These are phyloP conservation scores for Lyophyllum atratum DNA, from an alignment of 768 basidiomycete genomes.

Conservation along the genomic window DNA sequence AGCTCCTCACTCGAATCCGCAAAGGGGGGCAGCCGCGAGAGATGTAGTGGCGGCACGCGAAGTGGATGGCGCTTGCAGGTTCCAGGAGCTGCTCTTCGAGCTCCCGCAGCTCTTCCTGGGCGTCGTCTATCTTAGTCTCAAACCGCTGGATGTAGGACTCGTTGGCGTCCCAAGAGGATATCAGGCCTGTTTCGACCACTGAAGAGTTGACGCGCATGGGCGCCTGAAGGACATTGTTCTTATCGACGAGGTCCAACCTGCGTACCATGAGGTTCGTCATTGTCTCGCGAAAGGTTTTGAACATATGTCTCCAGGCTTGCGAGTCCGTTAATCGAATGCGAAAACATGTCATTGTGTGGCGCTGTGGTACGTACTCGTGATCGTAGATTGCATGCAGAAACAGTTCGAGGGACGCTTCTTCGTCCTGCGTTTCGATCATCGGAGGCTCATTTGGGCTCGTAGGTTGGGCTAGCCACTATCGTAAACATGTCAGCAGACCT, in stretches of 20 bases:
- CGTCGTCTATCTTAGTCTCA: constrained; percentile 1
- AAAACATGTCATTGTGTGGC: background rate
- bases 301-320: constrained; percentile 8
- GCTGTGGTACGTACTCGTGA: background rate
- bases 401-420: constrained; percentile 4
- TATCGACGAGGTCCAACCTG: constrained; percentile 10
- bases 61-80: constrained; percentile 7
- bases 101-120: background rate
- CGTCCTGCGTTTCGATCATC: constrained; percentile 4
- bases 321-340: background rate
- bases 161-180: constrained; percentile 9
- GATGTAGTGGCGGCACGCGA: too few relatives aligned
- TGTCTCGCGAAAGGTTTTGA: background rate
- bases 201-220: background rate
- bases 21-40: too few relatives aligned
- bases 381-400: constrained; percentile 12
- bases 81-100: constrained; percentile 11
- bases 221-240: constrained; percentile 4
- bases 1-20: too few relatives aligned
- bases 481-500: constrained; percentile 8
- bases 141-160: constrained; percentile 5
- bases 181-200: constrained; percentile 9
- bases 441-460: constrained; percentile 3
- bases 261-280: constrained; percentile 8
- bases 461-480: background rate